Base-by-base conservation (phyloP, 441 rosid species). In the Codiaeum variegatum region DNA sequence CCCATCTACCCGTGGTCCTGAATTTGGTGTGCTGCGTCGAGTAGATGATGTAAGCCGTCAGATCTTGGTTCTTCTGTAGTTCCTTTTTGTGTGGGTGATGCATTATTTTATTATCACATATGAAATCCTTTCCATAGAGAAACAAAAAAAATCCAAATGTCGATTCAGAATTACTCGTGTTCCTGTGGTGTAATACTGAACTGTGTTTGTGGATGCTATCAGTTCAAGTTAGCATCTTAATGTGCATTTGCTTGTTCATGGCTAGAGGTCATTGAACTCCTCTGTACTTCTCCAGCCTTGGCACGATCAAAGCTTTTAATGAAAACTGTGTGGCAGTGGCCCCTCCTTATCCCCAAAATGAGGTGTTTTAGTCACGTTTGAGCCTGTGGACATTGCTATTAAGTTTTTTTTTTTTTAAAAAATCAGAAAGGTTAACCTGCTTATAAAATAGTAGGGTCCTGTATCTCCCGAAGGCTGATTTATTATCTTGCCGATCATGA, bases 1-100 rank as follows among this genome's bases (percentile, higher is more conserved):
- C 71, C 98, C 95, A 60, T 92, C 97, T 60, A 81, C 77, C 42
- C 91, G 93, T 71, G 96, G 98, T 62, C 86, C 81, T 59, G 90
- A 92, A 68, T 90, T 84, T 77, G 98, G 97, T 71, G 85, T 90
- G 73, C 96, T 96, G 81, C 89, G 79, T 60, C 98, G 98, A 56
- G 88, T 96, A 62, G 93, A 88, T 71, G 98, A 96, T 77, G 99
- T 93, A 89, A 87, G 91, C 59, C 24, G n/a, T 66, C 71, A 59
- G 29, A 74, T 69, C 24, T 73, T 21, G 26, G 68, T 34, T 71
- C 32, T 54, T 74, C 18, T n/a, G 49, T 21, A 38, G 62, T 42
- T 67, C 31, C 31, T 23, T 24, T 70, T 71, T 29, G 23, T 51
- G 34, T 75, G 76, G 67, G 12, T 13, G 38, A 59, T 59, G 68